These are phyloP conservation scores for Globisporangium paroecandrum DNA, from an alignment of 352 stramenopile genomes.

Conservation along the genomic window DNA sequence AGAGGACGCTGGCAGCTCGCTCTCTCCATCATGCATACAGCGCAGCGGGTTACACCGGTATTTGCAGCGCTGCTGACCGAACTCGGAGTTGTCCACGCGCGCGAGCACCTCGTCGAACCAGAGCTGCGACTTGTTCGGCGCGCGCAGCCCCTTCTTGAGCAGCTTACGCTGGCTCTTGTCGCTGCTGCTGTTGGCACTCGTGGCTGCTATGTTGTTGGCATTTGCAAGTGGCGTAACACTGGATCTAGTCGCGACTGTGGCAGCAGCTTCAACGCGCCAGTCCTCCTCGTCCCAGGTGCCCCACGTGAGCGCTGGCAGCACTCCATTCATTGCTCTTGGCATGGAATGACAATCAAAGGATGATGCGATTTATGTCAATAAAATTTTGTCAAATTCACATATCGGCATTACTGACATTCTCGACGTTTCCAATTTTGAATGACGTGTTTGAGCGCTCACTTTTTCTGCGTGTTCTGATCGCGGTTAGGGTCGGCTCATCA, in stretches of 20 bases:
- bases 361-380: background rate
- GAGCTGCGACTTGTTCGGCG: constrained; percentile 42
- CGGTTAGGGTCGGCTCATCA: background rate
- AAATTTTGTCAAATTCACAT: background rate
- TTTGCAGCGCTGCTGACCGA: constrained; percentile 26
- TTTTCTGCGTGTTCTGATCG: constrained; percentile 15
- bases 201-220: background rate
- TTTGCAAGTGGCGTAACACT: background rate
- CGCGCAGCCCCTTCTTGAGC: constrained; percentile 39
- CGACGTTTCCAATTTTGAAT: background rate
- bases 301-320: constrained; percentile 68
- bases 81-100: constrained; percentile 40
- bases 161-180: constrained; percentile 51
- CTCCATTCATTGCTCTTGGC: constrained; percentile 51
- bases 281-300: constrained; percentile 60
- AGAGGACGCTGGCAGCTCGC: background rate
- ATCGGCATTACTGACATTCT: background rate
- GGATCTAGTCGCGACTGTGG: too few species aligned
- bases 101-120: constrained; percentile 78
- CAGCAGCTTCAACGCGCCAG: constrained; percentile 15
- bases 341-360: too few species aligned
- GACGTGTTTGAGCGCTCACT: background rate
- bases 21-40: constrained; percentile 28
- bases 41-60: constrained; percentile 68
- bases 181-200: constrained; percentile 12